Percentiles rank a stretch among this genome's conserved stretches.
These are phyloP conservation scores for Calonectria pseudoreteaudii DNA, from an alignment of 2,329 filamentous ascomycete species.

Conservation along the genomic window DNA sequence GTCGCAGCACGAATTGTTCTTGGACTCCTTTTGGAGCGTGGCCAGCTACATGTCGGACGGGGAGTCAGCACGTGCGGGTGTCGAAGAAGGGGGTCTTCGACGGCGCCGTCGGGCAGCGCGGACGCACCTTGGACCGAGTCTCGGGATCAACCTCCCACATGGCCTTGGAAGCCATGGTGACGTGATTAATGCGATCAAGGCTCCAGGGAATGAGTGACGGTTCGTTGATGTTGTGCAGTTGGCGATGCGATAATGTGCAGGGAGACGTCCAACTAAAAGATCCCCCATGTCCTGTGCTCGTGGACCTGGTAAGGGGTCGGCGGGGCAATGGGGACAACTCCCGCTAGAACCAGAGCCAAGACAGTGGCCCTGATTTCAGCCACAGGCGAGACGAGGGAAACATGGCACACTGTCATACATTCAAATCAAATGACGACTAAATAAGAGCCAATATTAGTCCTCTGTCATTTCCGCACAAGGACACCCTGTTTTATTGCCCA, in stretches of 20 bases:
- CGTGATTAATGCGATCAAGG: conserved; percentile 20
- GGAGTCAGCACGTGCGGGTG: conserved; percentile 29
- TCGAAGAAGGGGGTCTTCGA: conserved; percentile 17
- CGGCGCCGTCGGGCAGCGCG: conserved; percentile 18
- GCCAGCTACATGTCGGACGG: conserved; percentile 71
- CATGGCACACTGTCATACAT: background rate
- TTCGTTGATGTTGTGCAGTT: conserved; percentile 26
- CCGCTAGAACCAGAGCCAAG: background rate
- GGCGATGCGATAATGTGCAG: conserved; percentile 31
- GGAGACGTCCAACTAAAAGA: conserved; percentile 35
- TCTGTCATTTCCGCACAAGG: background rate
- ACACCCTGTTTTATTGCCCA: background rate
- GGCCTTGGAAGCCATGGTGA: conserved; percentile 73
- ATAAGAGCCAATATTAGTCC: background rate
- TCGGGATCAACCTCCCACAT: conserved; percentile 99
- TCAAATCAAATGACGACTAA: background rate
- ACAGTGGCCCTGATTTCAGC: conserved; percentile 12
- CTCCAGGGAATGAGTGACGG: conserved; percentile 6
- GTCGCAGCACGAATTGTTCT: conserved; percentile 93
- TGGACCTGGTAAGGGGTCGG: conserved; percentile 31
- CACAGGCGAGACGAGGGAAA: background rate
- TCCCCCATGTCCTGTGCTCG: conserved; percentile 24
- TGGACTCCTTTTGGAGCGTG: conserved; percentile 88
- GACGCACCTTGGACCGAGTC: conserved; percentile 87
- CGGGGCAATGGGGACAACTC: conserved; percentile 24